Conservation (phyloP, 371 early-diverging fungal genomes). For the Syncephalastrum monosporum region DNA sequence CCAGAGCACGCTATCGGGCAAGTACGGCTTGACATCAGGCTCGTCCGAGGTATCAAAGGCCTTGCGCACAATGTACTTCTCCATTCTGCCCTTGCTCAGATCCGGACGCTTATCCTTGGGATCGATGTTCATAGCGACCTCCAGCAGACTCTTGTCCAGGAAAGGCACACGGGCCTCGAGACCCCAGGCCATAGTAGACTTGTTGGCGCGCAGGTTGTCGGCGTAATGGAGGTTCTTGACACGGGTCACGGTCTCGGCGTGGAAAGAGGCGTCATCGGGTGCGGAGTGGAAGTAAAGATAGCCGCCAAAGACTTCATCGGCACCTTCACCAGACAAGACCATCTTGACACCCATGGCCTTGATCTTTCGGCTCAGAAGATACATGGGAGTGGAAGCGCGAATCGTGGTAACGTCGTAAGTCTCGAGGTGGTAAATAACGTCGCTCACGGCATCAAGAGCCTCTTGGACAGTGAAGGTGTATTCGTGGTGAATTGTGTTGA, state of each 20-base stretch:
- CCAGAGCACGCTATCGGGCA: constrained; percentile 91
- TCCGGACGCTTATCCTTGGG: constrained; percentile 78
- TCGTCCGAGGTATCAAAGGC: constrained; percentile 79
- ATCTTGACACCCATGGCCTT: constrained; percentile 98
- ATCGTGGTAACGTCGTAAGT: constrained; percentile 99
- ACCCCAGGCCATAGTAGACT: constrained; percentile 98
- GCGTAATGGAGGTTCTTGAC: constrained; percentile 94
- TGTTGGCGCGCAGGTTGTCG: constrained; percentile 96
- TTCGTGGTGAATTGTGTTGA: constrained; percentile 91
- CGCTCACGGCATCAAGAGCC: constrained; percentile 91
- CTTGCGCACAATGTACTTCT: constrained; percentile 86
- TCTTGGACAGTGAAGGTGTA: constrained; percentile 94
- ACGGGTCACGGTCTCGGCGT: constrained; percentile 84
- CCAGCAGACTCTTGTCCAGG: constrained; percentile 86
- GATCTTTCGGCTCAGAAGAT: constrained; percentile 92
- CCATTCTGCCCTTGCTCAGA: constrained; percentile 68
- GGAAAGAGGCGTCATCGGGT: constrained; percentile 79
- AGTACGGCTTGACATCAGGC: constrained; percentile 74
- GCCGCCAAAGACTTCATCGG: constrained; percentile 96
- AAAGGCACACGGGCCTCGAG: constrained; percentile 97
- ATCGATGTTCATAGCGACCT: constrained; percentile 83
- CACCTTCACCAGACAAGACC: constrained; percentile 96
- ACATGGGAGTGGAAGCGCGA: constrained; percentile 97
- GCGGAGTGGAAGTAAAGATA: constrained; percentile 97
- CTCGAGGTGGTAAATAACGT: constrained; percentile 95